Evolutionary conservation across 768 basidiomycete genomes (phyloP), one percentile per base, ranked within the genome.

Genomic region (Boletellus ananas): DNA sequence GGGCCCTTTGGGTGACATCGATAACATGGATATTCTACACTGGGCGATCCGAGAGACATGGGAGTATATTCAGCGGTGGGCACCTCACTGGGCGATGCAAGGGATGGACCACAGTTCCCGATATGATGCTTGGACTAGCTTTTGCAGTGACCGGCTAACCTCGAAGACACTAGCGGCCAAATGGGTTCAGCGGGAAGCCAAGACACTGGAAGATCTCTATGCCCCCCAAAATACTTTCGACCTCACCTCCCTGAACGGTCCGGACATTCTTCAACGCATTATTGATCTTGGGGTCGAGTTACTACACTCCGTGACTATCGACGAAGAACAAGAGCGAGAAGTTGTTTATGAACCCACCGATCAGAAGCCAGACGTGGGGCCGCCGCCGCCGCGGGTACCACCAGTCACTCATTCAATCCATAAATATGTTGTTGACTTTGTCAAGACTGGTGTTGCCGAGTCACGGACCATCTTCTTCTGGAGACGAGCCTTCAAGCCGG

Each of bases 1-100:
- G 8, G 31, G 33, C 31, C 1, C 20, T 1, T 2, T 18, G 23
- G 47, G 59, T 10, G 12, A 2, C 3, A 41, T 59, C 21, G 31
- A 54, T n/a, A 57, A 67, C 0, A 27, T 37, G 14, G 72, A 79
- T 42, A 61, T 79, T 34, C 33, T 78, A 16, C 58, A 59, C 6
- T 79, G 79, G 79, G 59, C 66, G 0, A 75, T 79, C 60, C 51
- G 48, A 0, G 70, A 76, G 49, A 77, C 76, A 0, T 79, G 76
- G 49, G 41, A 40, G 0, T 62, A 75, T 21, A 72, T 77, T n/a
- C 56, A 70, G 17, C 66, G 61, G 7, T 60, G 71, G 45, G 61
- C 66, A 33, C 61, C 74, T 20, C 70, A 70, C 23, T 78, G 75
- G 76, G 68, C 59, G 18, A 62, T 70, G 25, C 75, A 78, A 57